These are phyloP conservation scores for Paraglomus occultum DNA, from an alignment of 192 early-diverging fungal genomes.

Conservation along the genomic window DNA sequence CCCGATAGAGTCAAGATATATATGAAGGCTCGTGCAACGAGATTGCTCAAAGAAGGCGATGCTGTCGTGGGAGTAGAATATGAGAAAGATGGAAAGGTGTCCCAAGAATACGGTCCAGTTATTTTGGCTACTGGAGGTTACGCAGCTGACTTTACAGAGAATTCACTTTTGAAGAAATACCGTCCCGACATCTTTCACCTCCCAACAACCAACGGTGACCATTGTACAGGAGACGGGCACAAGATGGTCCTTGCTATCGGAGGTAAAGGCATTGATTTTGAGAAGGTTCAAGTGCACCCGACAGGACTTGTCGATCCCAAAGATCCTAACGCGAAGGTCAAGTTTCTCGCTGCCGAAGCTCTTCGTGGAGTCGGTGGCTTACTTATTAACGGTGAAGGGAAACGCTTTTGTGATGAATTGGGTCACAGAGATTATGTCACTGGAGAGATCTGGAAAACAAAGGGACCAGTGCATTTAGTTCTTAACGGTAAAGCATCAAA, in stretches of 20 bases:
- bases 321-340: conserved; percentile 88
- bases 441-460: conserved; percentile 82
- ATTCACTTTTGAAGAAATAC: conserved; percentile 78
- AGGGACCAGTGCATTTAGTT: conserved; percentile 80
- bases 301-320: conserved; percentile 89
- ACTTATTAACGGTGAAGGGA: conserved; percentile 74
- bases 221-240: conserved; percentile 94
- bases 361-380: conserved; percentile 92
- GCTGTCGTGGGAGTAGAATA: conserved; percentile 84
- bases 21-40: conserved; percentile 80
- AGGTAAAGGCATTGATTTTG: conserved; percentile 87
- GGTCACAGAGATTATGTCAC: conserved; percentile 94
- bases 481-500: conserved; percentile 82
- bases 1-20: conserved; percentile 75
- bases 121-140: conserved; percentile 95
- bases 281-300: conserved; percentile 97
- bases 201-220: conserved; percentile 92
- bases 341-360: conserved; percentile 95
- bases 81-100: conserved; percentile 53
- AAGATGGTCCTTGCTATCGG: conserved; percentile 80
- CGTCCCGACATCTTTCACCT: conserved; percentile 69
- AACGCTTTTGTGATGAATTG: conserved; percentile 91
- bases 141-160: conserved; percentile 81
- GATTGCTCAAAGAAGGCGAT: conserved; percentile 63
- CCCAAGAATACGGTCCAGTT: conserved; percentile 72